These are phyloP conservation scores for Tylopilus sp. DNA, from an alignment of 1,284 basidiomycete species.

Conservation along the genomic window DNA sequence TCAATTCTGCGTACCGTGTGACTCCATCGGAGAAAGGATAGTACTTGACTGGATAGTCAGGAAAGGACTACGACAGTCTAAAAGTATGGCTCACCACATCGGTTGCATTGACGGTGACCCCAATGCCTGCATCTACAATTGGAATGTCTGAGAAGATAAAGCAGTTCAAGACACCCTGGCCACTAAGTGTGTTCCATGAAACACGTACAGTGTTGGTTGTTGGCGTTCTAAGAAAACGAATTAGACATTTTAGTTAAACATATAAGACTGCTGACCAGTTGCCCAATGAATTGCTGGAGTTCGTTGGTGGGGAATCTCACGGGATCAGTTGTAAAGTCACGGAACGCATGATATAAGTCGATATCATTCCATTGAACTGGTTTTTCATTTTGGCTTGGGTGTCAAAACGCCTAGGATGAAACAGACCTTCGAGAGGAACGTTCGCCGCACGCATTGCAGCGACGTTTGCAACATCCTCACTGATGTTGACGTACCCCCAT, in stretches of 20 bases:
- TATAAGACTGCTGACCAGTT: conserved; percentile 45
- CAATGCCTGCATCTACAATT: conserved; percentile 40
- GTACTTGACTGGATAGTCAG: conserved; percentile 36
- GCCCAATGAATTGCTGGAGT: conserved; percentile 56
- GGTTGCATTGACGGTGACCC: conserved; percentile 37
- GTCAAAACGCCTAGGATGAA: background rate
- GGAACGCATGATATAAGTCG: conserved; percentile 62
- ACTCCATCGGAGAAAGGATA: conserved; percentile 43
- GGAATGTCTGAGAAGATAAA: conserved; percentile 38
- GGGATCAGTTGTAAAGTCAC: conserved; percentile 70
- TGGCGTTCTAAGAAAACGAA: conserved; percentile 26
- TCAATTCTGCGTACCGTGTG: conserved; percentile 33
- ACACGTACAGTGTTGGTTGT: conserved; percentile 42
- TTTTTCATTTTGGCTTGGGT: conserved; percentile 1
- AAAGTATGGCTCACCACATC: conserved; percentile 36
- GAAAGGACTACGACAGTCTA: background rate
- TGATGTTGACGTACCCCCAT: conserved; percentile 53
- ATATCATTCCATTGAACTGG: conserved; percentile 77
- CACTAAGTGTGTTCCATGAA: background rate
- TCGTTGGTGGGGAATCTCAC: conserved; percentile 58
- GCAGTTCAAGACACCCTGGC: background rate
- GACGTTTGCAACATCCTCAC: conserved; percentile 50
- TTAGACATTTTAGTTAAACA: background rate
- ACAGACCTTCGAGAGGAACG: conserved; percentile 61
- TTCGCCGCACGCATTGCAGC: conserved; percentile 56